Base-by-base conservation (phyloP, 108 stramenopile genomes). In the Skeletonema marinoi region DNA sequence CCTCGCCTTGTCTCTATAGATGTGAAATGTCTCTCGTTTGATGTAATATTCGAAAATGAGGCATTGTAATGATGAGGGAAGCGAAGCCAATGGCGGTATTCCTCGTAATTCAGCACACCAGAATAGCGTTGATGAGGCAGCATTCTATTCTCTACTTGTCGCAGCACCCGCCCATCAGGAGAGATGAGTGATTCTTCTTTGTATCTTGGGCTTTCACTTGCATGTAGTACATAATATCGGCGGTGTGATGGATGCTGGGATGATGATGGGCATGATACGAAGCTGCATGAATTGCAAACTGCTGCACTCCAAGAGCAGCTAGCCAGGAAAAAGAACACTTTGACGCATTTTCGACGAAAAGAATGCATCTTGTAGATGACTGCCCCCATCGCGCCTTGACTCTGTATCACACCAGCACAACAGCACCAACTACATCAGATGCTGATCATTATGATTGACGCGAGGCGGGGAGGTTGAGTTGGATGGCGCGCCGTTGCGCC, bases 101-200 rank as follows among this genome's bases (percentile, higher is more conserved):
- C 66, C 2, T 44, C 31, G 6, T 30, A 35, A n/a, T 68, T 13
- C 33, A 76, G 21, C 7, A 60, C 9, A 13, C 66, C 75, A 48
- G 67, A 61, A 68, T 76, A 76, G 6, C 33, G 19, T 50, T 76
- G 75, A 36, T 68, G 66, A 19, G 75, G 75, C 48, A 76, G 21
- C 51, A 76, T 68, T 38, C 75, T 58, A 56, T 56, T 56, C 21
- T 56, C 17, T 32, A 36, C 60, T 72, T 65, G 29, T 21, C 65
- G 48, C 41, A 35, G 66, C 75, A 68, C 32, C 32, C 39, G 30
- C 46, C 75, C 8, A 19, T 68, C 11, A 11, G 38, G 14, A 68
- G 16, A 29, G 36, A 14, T 38, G 32, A 14, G 35, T 62, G 31
- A 14, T 16, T 21, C 6, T 16, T 14, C 61, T 12, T 3, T 62